Conservation (phyloP, 2,329 filamentous ascomycete genomes). For the Fusarium sp. region DNA sequence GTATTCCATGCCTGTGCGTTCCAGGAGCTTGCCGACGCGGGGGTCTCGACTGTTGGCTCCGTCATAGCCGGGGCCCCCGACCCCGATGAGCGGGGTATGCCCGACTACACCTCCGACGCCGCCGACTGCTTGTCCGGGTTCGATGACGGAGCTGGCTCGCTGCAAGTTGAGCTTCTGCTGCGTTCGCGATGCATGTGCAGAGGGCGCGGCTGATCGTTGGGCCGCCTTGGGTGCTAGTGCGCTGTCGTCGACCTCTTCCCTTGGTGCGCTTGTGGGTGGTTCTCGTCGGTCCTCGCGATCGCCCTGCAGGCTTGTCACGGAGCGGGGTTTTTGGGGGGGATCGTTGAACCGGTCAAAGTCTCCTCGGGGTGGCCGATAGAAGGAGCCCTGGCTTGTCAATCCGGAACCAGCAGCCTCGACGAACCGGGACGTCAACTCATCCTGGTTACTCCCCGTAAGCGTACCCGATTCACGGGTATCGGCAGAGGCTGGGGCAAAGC, state of each 20-base stretch:
- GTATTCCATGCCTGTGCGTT: constrained; percentile 76
- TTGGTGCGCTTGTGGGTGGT: constrained; percentile 34
- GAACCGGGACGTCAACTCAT: constrained; percentile 67
- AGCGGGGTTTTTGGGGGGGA: constrained; percentile 53
- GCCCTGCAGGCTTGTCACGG: constrained; percentile 50
- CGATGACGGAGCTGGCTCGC: constrained; percentile 75
- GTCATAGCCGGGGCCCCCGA: constrained; percentile 65
- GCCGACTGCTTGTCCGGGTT: constrained; percentile 62
- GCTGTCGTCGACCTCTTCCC: constrained; percentile 53
- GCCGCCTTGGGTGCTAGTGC: constrained; percentile 58
- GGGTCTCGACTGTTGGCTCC: constrained; percentile 63
- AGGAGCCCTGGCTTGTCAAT: constrained; percentile 61
- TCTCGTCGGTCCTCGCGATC: constrained; percentile 34
- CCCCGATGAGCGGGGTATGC: constrained; percentile 59
- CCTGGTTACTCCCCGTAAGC: constrained; percentile 49
- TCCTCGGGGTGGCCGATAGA: constrained; percentile 53
- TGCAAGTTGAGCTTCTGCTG: constrained; percentile 81
- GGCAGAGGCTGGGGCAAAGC: constrained; percentile 47
- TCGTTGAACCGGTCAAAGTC: constrained; percentile 48
- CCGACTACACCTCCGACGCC: constrained; percentile 52
- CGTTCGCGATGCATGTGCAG: constrained; percentile 69
- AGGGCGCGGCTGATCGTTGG: constrained; percentile 52
- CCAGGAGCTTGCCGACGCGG: constrained; percentile 70
- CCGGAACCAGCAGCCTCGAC: constrained; percentile 62
- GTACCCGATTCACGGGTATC: constrained; percentile 42